These are phyloP conservation scores for Diutina rugosa DNA, from an alignment of 1,139 yeast genomes.

Conservation along the genomic window DNA sequence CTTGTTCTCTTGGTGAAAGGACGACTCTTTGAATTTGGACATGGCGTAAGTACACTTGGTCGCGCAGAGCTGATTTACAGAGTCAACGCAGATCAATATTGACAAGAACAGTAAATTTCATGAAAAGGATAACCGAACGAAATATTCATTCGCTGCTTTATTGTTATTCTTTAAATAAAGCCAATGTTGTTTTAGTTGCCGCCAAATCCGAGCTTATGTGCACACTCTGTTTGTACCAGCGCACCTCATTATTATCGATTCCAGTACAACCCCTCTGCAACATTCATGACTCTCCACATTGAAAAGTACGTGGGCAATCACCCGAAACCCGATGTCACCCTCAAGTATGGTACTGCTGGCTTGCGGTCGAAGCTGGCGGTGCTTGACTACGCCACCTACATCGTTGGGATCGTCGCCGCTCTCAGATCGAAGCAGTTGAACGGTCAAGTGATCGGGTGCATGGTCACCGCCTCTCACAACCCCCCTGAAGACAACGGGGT, in stretches of 20 bases:
- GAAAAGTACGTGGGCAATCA: neutral
- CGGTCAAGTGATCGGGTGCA: conserved; percentile 71
- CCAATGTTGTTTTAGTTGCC: neutral
- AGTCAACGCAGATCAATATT: neutral
- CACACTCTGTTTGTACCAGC: neutral
- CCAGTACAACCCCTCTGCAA: neutral
- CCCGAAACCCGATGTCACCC: conserved; percentile 16
- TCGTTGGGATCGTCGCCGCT: conserved; percentile 74
- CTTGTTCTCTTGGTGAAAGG: conserved; percentile 5
- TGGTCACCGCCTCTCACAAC: conserved; percentile 96
- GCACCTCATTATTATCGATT: neutral
- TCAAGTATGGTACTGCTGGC: conserved; percentile 92
- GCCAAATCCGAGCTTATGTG: neutral
- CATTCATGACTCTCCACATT: neutral
- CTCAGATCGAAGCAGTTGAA: conserved; percentile 60
- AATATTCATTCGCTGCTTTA: too few relatives aligned
- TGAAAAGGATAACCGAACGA: too few relatives aligned
- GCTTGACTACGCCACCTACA: conserved; percentile 73
- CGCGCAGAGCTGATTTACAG: neutral
- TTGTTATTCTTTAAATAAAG: too few relatives aligned
- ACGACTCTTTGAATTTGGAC: conserved; percentile 3
- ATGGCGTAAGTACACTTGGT: neutral
- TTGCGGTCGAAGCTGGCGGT: conserved; percentile 66
- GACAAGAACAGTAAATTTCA: too few relatives aligned
- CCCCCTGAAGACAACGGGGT: conserved; percentile 97